Conservation (phyloP, 2,329 filamentous ascomycete genomes). For the Ophiocordyceps australis region DNA sequence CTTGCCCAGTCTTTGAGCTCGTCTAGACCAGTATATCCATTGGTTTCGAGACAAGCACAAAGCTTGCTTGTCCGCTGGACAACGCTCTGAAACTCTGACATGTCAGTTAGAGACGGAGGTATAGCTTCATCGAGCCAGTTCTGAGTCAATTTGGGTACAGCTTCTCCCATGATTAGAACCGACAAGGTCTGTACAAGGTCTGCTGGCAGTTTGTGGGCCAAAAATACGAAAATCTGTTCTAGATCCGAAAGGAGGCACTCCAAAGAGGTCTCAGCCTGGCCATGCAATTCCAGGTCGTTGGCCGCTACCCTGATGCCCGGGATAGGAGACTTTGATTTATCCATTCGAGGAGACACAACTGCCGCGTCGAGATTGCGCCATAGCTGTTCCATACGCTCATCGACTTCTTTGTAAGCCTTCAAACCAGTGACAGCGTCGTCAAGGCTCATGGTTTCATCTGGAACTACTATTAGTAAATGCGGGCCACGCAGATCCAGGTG, state of each 20-base stretch:
- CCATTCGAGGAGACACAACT: slow-evolving; percentile 42
- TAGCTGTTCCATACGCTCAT: slow-evolving; percentile 38
- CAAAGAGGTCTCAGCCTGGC: slow-evolving; percentile 23
- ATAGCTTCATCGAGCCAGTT: slow-evolving; percentile 63
- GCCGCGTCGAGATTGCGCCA: slow-evolving; percentile 44
- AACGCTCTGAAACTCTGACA: slow-evolving; percentile 52
- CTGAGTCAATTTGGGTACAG: slow-evolving; percentile 50
- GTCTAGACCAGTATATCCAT: slow-evolving; percentile 42
- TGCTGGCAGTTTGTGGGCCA: slow-evolving; percentile 30
- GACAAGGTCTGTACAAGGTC: slow-evolving; percentile 44
- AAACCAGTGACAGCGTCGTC: slow-evolving; percentile 35
- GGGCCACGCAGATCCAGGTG: too few relatives aligned
- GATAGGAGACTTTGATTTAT: slow-evolving; percentile 13
- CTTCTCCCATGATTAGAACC: slow-evolving; percentile 47
- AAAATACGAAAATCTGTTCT: slow-evolving; percentile 28
- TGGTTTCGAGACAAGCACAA: slow-evolving; percentile 38
- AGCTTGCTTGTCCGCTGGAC: slow-evolving; percentile 49
- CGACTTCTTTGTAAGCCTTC: slow-evolving; percentile 40
- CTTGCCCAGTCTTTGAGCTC: slow-evolving; percentile 65
- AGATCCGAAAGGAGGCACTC: slow-evolving; percentile 35
- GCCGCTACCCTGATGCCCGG: slow-evolving; percentile 21
- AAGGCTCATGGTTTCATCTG: slow-evolving; percentile 33
- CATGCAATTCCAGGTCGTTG: slow-evolving; percentile 22
- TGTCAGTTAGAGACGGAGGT: slow-evolving; percentile 53
- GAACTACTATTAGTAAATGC: slow-evolving; percentile 5